Evolutionary conservation across 768 basidiomycete genomes (phyloP), one percentile per base, ranked within the genome.

Genomic region (Tricholoma furcatifolium): DNA sequence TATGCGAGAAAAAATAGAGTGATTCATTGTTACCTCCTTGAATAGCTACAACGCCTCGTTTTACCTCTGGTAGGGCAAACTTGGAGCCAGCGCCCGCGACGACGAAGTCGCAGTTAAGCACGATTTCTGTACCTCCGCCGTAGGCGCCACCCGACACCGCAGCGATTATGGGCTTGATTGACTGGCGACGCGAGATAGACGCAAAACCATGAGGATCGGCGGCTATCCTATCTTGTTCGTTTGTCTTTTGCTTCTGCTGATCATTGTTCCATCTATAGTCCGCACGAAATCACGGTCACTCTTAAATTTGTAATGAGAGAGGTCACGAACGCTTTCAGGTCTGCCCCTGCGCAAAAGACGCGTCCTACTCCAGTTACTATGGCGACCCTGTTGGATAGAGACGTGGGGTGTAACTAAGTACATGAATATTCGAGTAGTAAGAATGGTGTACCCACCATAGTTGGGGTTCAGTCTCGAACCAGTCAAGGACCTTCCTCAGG

Each of bases 31-130:
- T 55, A 84, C 87, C 88, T 62, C 90, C 90, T 61, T 85, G 83
- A 11, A 78, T 69, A 11, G 87, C 88, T 27, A 88, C 62, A 7
- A 91, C 89, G 0, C 91, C 91, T 24, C 87, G 77, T 65, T 83
- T 87, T 4, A 90, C 90, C 59, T 92, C 90, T 0, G 88, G 87
- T 21, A 91, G 73, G 4, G 81, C 87, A 56, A 93, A 89, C 50
- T 76, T 80, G 2, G 88, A 83, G 14, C 82, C 79, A 45, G 82
- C 74, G 54, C 75, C 78, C 1, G 90, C 84, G 17, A 92, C 66
- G 47, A 91, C 87, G 23, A 91, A 62, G 61, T 92, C 91, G 55
- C 88, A 91, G 58, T 92, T 93, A 4, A 91, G 59, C 1, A 89
- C 57, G 45, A 88, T 76, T 62, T 87, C 86, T 56, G 80, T 71